Base-by-base conservation (phyloP, 2,329 filamentous ascomycete genomes). In the Fusarium sacchari region DNA sequence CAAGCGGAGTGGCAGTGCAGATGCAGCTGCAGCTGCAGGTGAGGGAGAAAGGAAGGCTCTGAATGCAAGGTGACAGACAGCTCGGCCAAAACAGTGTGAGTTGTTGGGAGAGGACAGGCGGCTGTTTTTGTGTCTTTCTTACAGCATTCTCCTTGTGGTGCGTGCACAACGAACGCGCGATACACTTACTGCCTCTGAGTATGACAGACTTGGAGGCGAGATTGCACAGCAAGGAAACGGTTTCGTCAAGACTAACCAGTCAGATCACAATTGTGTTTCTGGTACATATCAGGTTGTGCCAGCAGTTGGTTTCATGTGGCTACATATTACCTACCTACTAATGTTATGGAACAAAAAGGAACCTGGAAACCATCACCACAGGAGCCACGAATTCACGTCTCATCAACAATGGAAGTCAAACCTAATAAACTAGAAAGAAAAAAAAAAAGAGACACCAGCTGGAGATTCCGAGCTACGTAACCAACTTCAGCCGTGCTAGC, bases 1-100 rank as follows among this genome's bases (percentile, higher is more conserved):
- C 72, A 53, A 53, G 28, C n/a, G 67, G 49, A 52, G 72, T 75
- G 72, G 72, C 72, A 73, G 72, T 73, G 72, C 64, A 74, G 43
- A 60, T 64, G 52, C 62, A 71, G 34, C 43, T 71, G 62, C 65
- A 70, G 39, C 50, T 71, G 62, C 67, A 71, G 37, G 61, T 55
- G 58, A 50, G 50, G 62, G 71, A 74, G 67, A 57, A 68, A 58
- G 59, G 65, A 64, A 64, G 58, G 44, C 59, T 55, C 59, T 20
- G 26, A 64, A 69, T 69, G 44, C 49, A 58, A 50, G 28, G 34
- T 40, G 49, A 55, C 37, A 46, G 42, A 11, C 32, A n/a, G n/a
- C n/a, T n/a, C n/a, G 50, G 24, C 49, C 49, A 42, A 46, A 44
- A 22, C 40, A 62, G 56, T 47, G 58, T 39, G 40, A 62, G 44